phyloP scores from a whole-genome alignment of 2,329 filamentous ascomycete genomes.

The Apiospora koreana region DNA sequence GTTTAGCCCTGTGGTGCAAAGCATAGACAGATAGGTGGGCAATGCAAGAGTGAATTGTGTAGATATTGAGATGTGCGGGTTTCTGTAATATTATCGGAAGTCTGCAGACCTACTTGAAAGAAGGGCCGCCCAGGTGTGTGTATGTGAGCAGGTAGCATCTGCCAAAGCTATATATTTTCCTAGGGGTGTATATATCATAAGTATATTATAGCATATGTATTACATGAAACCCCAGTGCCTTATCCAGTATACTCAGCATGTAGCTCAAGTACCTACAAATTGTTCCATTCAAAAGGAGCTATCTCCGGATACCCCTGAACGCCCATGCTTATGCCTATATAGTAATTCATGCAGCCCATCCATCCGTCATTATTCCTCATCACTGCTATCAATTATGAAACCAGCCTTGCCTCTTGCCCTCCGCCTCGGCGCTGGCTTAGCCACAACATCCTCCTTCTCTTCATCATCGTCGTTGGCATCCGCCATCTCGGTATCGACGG shows the following conservation, averaged over 20 bases:
- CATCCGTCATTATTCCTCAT: conserved; percentile 44
- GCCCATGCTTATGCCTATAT: neutral
- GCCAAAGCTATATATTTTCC: neutral
- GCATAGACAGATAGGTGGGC: no score
- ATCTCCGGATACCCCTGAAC: neutral
- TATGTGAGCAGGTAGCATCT: no score
- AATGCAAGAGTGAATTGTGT: no score
- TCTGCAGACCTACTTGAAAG: no score
- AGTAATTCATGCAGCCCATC: neutral
- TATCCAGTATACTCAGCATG: neutral
- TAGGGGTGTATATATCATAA: neutral
- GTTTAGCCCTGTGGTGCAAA: no score
- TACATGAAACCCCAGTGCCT: neutral
- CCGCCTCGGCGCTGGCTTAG: conserved; percentile 33
- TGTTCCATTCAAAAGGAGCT: neutral
- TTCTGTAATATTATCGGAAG: no score
- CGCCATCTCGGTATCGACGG: conserved; percentile 30
- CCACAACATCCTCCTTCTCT: conserved; percentile 35
- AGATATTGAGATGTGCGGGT: no score
- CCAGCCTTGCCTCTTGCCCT: conserved; percentile 51
- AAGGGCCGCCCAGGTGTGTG: no score
- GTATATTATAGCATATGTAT: neutral
- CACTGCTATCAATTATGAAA: conserved; percentile 61
- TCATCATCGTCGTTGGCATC: conserved; percentile 37
- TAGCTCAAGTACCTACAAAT: neutral